Percentiles rank a stretch among this genome's conserved stretches.
Conservation (phyloP, 352 stramenopile species). For the Aphanomyces euteiches region DNA sequence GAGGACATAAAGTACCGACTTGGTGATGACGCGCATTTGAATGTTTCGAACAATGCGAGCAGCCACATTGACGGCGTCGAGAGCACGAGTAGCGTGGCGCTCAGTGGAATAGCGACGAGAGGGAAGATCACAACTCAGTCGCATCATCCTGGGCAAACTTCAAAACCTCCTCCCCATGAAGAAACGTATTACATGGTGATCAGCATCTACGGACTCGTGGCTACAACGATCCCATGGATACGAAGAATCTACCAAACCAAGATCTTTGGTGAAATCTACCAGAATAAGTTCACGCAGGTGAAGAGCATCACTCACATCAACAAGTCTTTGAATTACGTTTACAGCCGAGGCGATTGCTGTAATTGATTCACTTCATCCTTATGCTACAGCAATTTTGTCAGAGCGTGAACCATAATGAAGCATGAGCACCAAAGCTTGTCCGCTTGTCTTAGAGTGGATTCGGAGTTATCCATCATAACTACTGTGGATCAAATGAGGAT, state of each 20-base stretch:
- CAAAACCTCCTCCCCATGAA: background rate
- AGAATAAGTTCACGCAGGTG: conserved; percentile 7
- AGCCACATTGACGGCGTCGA: background rate
- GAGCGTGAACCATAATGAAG: too few relatives aligned
- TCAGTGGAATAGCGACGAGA: too few relatives aligned
- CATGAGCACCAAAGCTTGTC: background rate
- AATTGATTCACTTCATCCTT: too few relatives aligned
- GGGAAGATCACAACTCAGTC: too few relatives aligned
- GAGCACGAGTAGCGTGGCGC: too few relatives aligned
- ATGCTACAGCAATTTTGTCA: too few relatives aligned
- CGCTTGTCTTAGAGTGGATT: background rate
- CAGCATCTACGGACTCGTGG: conserved; percentile 15
- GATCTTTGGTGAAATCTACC: background rate
- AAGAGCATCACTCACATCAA: background rate
- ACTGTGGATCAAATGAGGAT: conserved; percentile 32
- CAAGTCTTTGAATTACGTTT: background rate
- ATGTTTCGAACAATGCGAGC: background rate
- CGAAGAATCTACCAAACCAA: background rate
- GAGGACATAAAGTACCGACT: background rate
- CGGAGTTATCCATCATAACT: conserved; percentile 24
- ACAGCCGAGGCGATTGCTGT: conserved; percentile 23
- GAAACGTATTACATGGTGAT: conserved; percentile 5
- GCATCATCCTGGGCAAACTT: background rate
- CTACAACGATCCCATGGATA: background rate
- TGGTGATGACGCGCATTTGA: conserved; percentile 2